Evolutionary conservation across 208 protist species (phyloP), one percentile per base, ranked within the genome.

Genomic region (Herpetomonas tarakana): DNA sequence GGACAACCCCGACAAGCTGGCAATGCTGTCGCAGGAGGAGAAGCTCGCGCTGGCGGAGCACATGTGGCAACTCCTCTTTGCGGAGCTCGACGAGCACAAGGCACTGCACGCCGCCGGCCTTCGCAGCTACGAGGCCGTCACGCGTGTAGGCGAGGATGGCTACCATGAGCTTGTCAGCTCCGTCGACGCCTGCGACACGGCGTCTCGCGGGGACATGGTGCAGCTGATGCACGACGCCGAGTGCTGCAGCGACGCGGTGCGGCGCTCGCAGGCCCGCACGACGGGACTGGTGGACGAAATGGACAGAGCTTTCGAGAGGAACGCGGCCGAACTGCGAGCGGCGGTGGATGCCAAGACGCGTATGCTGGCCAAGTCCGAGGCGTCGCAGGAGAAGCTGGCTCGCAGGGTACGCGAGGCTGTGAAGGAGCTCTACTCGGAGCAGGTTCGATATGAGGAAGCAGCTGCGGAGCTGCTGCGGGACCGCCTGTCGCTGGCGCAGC

Each of bases 401-500:
- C 88, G 88, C 3, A 84, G 84, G 22, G 76, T 92, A 26, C 78
- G 88, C 0, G 88, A 94, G 68, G 69, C 70, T 0, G 62, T 85
- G 18, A 94, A 94, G 65, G 84, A 77, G 50, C 71, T 76, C 51
- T 81, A 86, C 53, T 39, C 57, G 56, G 88, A 94, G 61, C 85
- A 94, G 68, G 26, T 81, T 3, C 71, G 71, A 56, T 91, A 94
- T 68, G 73, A 83, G 59, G 67, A 74, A 35, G 56, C 74, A 3
- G 21, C 74, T 16, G 79, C 90, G 66, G 81, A 78, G 58, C 57
- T 81, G 35, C 51, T 91, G 47, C 70, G 79, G 39, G 79, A 88
- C 50, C 66, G 71, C 29, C 58, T 88, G 3, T 51, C 63, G 1
- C 67, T 89, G 12, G 53, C 59, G 35, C 88, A 94, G 67, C 65